Evolutionary conservation across 2,329 filamentous ascomycete genomes (phyloP), one percentile per base, ranked within the genome.

Genomic region (Cytospora mali): DNA sequence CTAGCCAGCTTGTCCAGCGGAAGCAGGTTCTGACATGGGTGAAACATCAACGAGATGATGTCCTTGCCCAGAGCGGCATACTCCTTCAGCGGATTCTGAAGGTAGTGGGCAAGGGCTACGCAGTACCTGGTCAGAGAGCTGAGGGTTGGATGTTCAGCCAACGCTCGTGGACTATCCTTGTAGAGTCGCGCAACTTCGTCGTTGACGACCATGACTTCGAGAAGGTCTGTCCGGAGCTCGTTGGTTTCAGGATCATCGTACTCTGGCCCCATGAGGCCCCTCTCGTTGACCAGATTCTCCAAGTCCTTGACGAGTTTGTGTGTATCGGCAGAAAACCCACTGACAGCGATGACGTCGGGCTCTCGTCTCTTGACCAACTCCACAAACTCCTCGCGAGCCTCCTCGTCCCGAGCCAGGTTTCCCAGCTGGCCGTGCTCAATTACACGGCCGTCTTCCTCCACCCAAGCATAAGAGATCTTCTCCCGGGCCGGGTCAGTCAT

Each of bases 131-230:
- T 91, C 57, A 97, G 81, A 7, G 92, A 86, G 58, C 87, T 85
- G 31, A 96, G 82, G 14, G 88, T 88, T 6, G 95, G 93, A 72
- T 97, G 92, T 66, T 98, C 94, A 13, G 84, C 79, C 55, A 85
- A 81, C 13, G 91, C 93, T 49, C 93, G 87, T 16, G 88, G 85
- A 73, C 93, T 97, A 70, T 93, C 92, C 76, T 97, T 93, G 79
- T 97, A 99, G 4, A 98, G 84, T 51, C 95, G 88, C n/a, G 95
- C 95, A 55, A 97, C 93, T 77, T 99, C 95, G 70, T 99, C 95
- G 69, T 98, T 97, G 66, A 97, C 91, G 60, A 97, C 87, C 31
- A 98, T 82, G 11, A 98, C 90, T 64, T 98, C 94, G 31, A 99
- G 81, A 13, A 87, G 86, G 71, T 97, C 93, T 62, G 83, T 90